Evolutionary conservation across 768 basidiomycete species (phyloP).

Genomic region (Suillus tomentosus): DNA sequence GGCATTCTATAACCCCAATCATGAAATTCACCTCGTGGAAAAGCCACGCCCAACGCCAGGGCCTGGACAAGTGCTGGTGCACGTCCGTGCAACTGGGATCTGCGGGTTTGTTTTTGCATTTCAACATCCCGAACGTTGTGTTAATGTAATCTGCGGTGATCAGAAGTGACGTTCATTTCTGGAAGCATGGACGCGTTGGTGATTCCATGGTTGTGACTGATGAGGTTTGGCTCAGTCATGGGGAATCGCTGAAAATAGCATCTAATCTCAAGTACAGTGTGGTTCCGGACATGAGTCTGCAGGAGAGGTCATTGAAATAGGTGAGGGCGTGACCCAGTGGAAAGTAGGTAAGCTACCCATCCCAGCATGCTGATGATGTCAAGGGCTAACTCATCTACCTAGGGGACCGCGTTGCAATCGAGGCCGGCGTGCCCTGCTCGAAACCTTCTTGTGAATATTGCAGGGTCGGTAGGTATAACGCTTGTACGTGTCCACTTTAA

Average conservation of each 20-base stretch:
- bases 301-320: constrained; percentile 64
- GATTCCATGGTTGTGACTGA: constrained; percentile 72
- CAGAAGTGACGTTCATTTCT: constrained; percentile 75
- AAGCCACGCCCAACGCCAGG: constrained; percentile 62
- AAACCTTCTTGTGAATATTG: constrained; percentile 62
- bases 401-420: constrained; percentile 71
- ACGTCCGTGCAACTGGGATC: constrained; percentile 69
- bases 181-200: constrained; percentile 69
- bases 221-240: constrained; percentile 41
- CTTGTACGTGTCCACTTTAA: constrained; percentile 38
- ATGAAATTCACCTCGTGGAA: constrained; percentile 68
- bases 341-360: constrained; percentile 45
- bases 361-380: neutral
- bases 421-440: constrained; percentile 69
- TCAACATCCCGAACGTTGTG: neutral
- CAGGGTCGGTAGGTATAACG: constrained; percentile 66
- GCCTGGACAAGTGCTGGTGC: constrained; percentile 64
- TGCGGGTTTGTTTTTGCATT: constrained; percentile 51
- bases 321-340: constrained; percentile 68
- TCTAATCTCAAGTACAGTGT: constrained; percentile 40
- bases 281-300: constrained; percentile 74
- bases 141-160: neutral
- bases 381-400: constrained; percentile 11
- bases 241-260: neutral
- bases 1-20: constrained; percentile 63